Conservation (phyloP, 2,329 filamentous ascomycete species). For the Ascochyta koolunga region DNA sequence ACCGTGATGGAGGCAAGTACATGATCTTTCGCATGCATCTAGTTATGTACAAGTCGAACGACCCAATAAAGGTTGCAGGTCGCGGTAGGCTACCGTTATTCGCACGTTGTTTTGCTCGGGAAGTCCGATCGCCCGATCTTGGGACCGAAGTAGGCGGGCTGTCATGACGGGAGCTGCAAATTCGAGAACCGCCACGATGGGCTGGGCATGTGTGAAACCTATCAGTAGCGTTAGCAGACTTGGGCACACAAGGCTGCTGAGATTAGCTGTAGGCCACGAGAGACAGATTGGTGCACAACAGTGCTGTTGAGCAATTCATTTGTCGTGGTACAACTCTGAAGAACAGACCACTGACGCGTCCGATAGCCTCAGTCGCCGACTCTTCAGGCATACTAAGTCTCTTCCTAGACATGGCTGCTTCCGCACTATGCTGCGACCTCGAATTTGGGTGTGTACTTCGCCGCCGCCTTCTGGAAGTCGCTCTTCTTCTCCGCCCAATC, state of each 20-base stretch:
- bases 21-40: too few species aligned
- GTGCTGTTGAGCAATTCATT: not conserved
- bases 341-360: not conserved
- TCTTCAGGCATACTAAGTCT: not conserved
- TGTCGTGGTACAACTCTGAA: not conserved
- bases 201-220: slow-evolving; percentile 1
- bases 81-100: not conserved
- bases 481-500: slow-evolving; percentile 85
- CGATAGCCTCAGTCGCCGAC: not conserved
- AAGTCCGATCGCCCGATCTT: not conserved
- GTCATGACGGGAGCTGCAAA: slow-evolving; percentile 5
- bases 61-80: not conserved
- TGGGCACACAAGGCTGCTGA: not conserved
- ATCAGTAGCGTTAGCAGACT: not conserved
- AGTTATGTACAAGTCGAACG: not conserved
- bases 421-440: slow-evolving; percentile 48
- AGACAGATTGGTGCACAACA: not conserved
- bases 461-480: slow-evolving; percentile 84
- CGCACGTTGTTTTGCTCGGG: not conserved
- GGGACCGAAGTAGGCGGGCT: slow-evolving; percentile 10
- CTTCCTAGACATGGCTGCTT: not conserved
- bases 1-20: too few species aligned
- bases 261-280: not conserved
- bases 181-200: too few species aligned
- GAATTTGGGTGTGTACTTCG: slow-evolving; percentile 87